Evolutionary conservation across 495 filamentous ascomycete species (phyloP).

Genomic region (Diplogelasinospora grovesii): DNA sequence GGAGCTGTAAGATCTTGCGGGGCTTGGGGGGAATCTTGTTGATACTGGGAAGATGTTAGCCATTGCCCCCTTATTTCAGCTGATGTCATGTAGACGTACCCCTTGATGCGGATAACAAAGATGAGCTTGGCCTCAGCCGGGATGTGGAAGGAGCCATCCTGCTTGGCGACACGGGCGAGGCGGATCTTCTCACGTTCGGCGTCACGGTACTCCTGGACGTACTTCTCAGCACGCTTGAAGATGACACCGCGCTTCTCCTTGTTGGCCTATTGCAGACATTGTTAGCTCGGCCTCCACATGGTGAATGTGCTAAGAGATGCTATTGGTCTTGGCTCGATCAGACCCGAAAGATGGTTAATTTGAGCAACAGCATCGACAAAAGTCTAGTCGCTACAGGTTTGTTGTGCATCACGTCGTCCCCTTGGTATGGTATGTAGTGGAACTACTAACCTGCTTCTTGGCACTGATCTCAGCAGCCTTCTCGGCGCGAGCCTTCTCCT

Average conservation of each 20-base stretch:
- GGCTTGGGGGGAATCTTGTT: slow-evolving; percentile 99
- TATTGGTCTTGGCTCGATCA: slow-evolving; percentile 51
- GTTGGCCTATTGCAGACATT: slow-evolving; percentile 60
- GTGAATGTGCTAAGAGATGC: slow-evolving; percentile 7
- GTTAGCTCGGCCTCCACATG: slow-evolving; percentile 33
- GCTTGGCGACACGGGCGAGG: slow-evolving; percentile 77
- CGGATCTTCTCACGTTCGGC: slow-evolving; percentile 97
- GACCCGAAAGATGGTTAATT: slow-evolving; percentile 99
- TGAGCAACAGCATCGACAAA: slow-evolving; percentile 95
- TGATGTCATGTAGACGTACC: slow-evolving; percentile 39
- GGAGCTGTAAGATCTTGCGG: slow-evolving; percentile 98
- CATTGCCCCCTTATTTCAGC: not conserved
- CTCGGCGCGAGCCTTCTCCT: slow-evolving; percentile 95
- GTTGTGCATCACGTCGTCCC: slow-evolving; percentile 53
- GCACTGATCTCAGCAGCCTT: slow-evolving; percentile 69
- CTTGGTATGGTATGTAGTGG: slow-evolving; percentile 16
- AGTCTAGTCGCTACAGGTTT: slow-evolving; percentile 82
- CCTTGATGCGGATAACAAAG: slow-evolving; percentile 99
- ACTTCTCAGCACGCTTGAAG: slow-evolving; percentile 99
- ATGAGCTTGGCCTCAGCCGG: slow-evolving; percentile 91
- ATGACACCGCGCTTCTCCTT: slow-evolving; percentile 96
- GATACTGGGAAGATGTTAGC: slow-evolving; percentile 58
- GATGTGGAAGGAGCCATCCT: slow-evolving; percentile 89
- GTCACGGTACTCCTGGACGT: slow-evolving; percentile 98
- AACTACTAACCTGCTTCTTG: slow-evolving; percentile 76